A percentile compares a stretch with the other conserved stretches of the same genome.
These are phyloP conservation scores for Puya raimondii DNA, from an alignment of 176 grass and related monocot species.

Conservation along the genomic window DNA sequence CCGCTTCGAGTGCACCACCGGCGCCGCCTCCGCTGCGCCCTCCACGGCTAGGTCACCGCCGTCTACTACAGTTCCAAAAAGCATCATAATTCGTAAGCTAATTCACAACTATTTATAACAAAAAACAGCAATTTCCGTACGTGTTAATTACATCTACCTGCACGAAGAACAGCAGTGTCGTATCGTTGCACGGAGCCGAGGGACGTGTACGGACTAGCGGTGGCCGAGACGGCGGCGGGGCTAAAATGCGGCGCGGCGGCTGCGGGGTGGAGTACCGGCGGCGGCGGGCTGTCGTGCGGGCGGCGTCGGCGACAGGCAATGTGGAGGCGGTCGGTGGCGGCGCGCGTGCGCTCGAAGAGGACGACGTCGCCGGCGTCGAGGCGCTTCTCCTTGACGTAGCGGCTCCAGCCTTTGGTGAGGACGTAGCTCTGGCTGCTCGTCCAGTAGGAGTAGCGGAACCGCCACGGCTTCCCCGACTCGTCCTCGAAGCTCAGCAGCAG, in stretches of 20 bases:
- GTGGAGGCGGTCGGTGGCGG: conserved; percentile 15
- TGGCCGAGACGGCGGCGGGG: conserved; percentile 41
- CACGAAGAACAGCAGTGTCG: conserved; percentile 29
- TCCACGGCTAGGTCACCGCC: not conserved
- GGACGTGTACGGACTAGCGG: conserved; percentile 37
- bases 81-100: conserved; percentile 8
- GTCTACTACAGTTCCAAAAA: conserved; percentile 29
- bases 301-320: conserved; percentile 5
- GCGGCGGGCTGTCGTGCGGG: not conserved
- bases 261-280: not conserved
- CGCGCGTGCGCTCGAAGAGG: conserved; percentile 11
- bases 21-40: not conserved
- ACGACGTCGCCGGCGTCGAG: conserved; percentile 75
- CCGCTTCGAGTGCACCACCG: conserved; percentile 24
- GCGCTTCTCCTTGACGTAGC: conserved; percentile 92
- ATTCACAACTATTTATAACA: not conserved
- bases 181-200: conserved; percentile 29
- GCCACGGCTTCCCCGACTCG: conserved; percentile 67
- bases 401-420: conserved; percentile 92
- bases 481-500: conserved; percentile 72
- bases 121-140: not conserved
- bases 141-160: conserved; percentile 27
- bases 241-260: conserved; percentile 52
- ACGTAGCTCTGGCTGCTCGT: conserved; percentile 98
- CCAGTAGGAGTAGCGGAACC: conserved; percentile 95